Base-by-base conservation (phyloP, 108 stramenopile genomes). In the Skeletonema tropicum region DNA sequence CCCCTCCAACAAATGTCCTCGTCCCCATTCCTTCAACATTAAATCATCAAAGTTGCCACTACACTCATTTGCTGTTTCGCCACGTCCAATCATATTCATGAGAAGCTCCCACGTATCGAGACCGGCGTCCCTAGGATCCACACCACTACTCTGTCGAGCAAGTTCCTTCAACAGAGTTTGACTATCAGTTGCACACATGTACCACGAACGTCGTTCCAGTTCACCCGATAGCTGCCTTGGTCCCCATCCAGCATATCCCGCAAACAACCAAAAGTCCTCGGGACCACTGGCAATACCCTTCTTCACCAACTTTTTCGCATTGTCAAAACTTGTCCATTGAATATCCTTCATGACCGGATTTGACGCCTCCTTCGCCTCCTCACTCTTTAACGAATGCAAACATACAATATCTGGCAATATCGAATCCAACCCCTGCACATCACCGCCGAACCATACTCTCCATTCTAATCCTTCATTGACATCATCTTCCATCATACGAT, bases 281-380 rank as follows among this genome's bases (percentile, higher is more conserved):
- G 87, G 77, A 10, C 72, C 65, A 1, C 77, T 67, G 15, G 68
- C 86, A 8, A 64, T 25, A 38, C 88, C 88, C 26, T 60, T 63
- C 55, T 86, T 39, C 6, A 92, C 88, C 19, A 89, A 46, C 13
- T 73, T 35, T 57, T 93, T 91, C 26, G 92, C 95, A 75, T 94
- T 91, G 3, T 83, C 77, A 71, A 94, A 92, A n/a, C 91, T 82
- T 3, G 92, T 91, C 92, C 90, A 92, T 81, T 91, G 90, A 62
- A 94, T 92, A 73, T 95, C 94, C 39, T 90, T 90, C 88, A 93
- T 89, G 17, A 95, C 86, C 8, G 85, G 59, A 57, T 84, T 82
- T 30, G 86, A 87, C 42, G 83, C 88, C 41, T 85, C 57, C 30
- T 41, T 76, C 13, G 79, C 89, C 57, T 70, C 82, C 17, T 85